phyloP scores from a whole-genome alignment of 2,329 filamentous ascomycete species.

The Torrubiellomyces zombiae region DNA sequence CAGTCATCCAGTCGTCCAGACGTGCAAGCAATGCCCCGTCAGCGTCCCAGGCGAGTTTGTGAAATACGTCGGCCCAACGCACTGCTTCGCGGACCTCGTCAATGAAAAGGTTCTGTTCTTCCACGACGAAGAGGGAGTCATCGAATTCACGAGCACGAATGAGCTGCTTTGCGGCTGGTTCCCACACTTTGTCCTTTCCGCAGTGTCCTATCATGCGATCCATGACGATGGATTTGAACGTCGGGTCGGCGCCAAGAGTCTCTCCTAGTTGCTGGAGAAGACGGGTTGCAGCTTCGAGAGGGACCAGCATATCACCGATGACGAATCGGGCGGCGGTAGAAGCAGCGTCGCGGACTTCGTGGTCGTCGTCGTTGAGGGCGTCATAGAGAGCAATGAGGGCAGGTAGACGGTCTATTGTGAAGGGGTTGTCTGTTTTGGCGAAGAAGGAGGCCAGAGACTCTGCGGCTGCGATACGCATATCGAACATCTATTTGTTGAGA shows the following conservation, averaged over 20 bases:
- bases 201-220: conserved; percentile 21
- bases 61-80: conserved; percentile 45
- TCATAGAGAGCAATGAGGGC: conserved; percentile 55
- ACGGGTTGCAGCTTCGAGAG: conserved; percentile 27
- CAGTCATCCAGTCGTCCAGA: conserved; percentile 29
- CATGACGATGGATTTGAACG: conserved; percentile 24
- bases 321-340: conserved; percentile 31
- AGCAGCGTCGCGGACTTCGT: conserved; percentile 60
- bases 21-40: conserved; percentile 9
- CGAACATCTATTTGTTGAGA: conserved; percentile 48
- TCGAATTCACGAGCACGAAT: conserved; percentile 33
- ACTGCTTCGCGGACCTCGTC: conserved; percentile 62
- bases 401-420: conserved; percentile 26
- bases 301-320: conserved; percentile 25
- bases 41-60: conserved; percentile 8
- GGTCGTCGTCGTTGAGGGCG: conserved; percentile 75
- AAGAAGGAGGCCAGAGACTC: conserved; percentile 37
- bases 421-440: conserved; percentile 7
- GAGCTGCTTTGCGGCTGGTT: conserved; percentile 22
- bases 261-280: conserved; percentile 26
- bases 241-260: conserved; percentile 15
- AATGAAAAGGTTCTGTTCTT: conserved; percentile 89
- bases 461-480: conserved; percentile 44
- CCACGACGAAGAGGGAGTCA: conserved; percentile 63
- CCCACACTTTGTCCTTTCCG: conserved; percentile 4